Base-by-base conservation (phyloP, 1,284 basidiomycete genomes). In the Anthracocystis setariae region DNA sequence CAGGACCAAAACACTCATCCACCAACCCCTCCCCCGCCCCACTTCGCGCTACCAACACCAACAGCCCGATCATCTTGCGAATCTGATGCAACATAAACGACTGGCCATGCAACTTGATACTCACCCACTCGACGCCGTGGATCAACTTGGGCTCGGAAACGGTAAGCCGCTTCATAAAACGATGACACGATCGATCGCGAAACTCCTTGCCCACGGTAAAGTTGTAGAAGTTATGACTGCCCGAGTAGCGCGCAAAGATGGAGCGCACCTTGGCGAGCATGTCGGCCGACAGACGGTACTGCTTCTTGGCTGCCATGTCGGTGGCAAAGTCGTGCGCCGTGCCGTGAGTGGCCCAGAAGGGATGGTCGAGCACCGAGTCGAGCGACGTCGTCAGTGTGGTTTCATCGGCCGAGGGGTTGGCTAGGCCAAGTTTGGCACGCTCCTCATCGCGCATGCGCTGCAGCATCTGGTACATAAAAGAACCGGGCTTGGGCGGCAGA, bases 1-100 rank as follows among this genome's bases (percentile, higher is more conserved):
- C 88, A 1, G 91, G 89, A 0, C 86, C 86, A 66, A 86, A 88
- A 20, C 85, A 85, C 66, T 87, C 85, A 2, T 84, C 59, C 27
- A 82, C 62, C 42, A 82, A 61, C 25, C 74, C 70, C 18, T 54
- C 46, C 0, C 72, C 79, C 17, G 77, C 76, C 12, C 69, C 71
- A 2, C 64, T 79, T 3, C 80, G 56, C 1, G 67, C 73, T 7
- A 82, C 43, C 20, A 98, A 86, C 32, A 98, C 89, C 12, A 95
- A 86, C 35, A 90, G 87, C 1, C 91, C 89, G 85, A 98, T 93
- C 96, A 99, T 99, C 85, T 98, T 98, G 52, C 96, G 90, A 71
- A 88, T 87, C 79, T 98, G 95, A 83, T 99, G 95, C 58, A 98
- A 85, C 96, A 99, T 98, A 84, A 99, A 99, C 75, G 92, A 94